Conservation (phyloP, 2,329 filamentous ascomycete genomes). For the Cytospora mali region DNA sequence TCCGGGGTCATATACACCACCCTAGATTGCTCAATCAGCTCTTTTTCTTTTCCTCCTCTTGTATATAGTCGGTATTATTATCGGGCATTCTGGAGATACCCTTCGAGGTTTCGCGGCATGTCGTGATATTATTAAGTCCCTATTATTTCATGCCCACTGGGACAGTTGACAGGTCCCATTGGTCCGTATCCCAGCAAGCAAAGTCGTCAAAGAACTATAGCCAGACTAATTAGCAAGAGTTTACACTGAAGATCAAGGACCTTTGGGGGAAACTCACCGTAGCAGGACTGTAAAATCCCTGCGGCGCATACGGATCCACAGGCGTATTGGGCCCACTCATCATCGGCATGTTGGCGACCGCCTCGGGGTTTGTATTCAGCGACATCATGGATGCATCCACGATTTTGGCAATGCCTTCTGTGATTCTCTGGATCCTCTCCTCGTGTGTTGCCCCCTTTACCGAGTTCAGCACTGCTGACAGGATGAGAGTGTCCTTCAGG, state of each 20-base stretch:
- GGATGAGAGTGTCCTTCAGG: slow-evolving; percentile 52
- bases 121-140: not conserved
- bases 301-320: slow-evolving; percentile 17
- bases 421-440: slow-evolving; percentile 46
- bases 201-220: slow-evolving; percentile 27
- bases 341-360: slow-evolving; percentile 37
- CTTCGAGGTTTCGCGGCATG: too few species aligned
- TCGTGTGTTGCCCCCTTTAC: slow-evolving; percentile 45
- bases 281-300: slow-evolving; percentile 11
- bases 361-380: slow-evolving; percentile 46
- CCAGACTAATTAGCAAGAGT: not conserved
- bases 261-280: slow-evolving; percentile 6
- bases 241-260: not conserved
- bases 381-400: slow-evolving; percentile 49
- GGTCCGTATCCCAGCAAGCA: slow-evolving; percentile 42
- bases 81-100: not conserved
- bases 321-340: slow-evolving; percentile 10
- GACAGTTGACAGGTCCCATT: slow-evolving; percentile 35
- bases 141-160: slow-evolving; percentile 17
- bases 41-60: not conserved
- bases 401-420: slow-evolving; percentile 45
- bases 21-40: not conserved
- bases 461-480: slow-evolving; percentile 51
- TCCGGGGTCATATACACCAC: not conserved
- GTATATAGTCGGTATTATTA: not conserved